Conservation (phyloP, 2,329 filamentous ascomycete species). For the Trichothecium roseum region DNA sequence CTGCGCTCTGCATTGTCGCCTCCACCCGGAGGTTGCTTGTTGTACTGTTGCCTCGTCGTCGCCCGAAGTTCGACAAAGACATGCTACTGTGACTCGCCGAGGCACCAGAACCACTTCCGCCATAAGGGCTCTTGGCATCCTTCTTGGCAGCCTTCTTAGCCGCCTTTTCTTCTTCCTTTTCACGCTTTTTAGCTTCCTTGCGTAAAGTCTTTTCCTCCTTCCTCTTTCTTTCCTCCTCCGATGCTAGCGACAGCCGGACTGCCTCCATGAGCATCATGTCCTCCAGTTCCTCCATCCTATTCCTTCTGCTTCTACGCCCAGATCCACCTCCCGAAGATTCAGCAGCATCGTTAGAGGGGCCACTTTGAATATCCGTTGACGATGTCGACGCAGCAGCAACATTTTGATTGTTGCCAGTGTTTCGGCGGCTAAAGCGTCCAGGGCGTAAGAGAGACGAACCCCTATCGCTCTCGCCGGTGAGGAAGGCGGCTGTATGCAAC, state of each 20-base stretch:
- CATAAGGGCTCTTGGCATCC: constrained; percentile 25
- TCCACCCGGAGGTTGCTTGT: constrained; percentile 51
- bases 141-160: constrained; percentile 70
- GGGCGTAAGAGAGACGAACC: constrained; percentile 27
- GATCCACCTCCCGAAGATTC: constrained; percentile 13
- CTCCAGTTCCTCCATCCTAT: constrained; percentile 76
- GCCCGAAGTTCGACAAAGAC: constrained; percentile 45
- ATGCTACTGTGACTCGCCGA: constrained; percentile 52
- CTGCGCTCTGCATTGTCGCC: constrained; percentile 36
- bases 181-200: constrained; percentile 76
- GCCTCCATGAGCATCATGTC: constrained; percentile 99
- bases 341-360: constrained; percentile 5
- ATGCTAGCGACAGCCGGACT: constrained; percentile 78
- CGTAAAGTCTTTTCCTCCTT: constrained; percentile 47
- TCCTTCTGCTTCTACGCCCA: constrained; percentile 20
- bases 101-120: constrained; percentile 18
- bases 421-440: constrained; percentile 47
- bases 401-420: constrained; percentile 28
- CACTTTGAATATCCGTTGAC: constrained; percentile 5
- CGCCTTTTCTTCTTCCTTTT: constrained; percentile 76
- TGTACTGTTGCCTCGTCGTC: constrained; percentile 48
- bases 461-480: constrained; percentile 56
- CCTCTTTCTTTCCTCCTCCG: constrained; percentile 84
- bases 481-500: constrained; percentile 85
- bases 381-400: constrained; percentile 15